These are phyloP conservation scores for Alternaria triticimaculans DNA, from an alignment of 2,329 filamentous ascomycete genomes.

Conservation along the genomic window DNA sequence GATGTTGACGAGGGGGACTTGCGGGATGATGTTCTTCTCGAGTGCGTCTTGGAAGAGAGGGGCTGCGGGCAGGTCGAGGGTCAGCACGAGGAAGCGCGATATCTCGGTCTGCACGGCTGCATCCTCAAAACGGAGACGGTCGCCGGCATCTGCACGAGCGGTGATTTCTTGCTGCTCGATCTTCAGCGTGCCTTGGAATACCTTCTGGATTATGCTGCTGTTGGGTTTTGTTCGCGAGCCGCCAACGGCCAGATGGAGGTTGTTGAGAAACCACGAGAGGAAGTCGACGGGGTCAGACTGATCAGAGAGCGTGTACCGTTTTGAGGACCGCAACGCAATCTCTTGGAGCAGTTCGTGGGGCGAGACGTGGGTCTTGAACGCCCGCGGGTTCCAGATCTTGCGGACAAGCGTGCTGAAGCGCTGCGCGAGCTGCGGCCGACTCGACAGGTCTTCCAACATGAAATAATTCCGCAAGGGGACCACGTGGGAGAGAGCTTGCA, in stretches of 20 bases:
- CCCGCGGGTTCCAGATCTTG: slow-evolving; percentile 97
- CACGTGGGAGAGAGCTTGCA: slow-evolving; percentile 91
- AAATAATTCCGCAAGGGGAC: slow-evolving; percentile 89
- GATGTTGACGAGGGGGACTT: slow-evolving; percentile 77
- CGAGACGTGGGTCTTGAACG: slow-evolving; percentile 96
- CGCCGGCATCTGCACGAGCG: slow-evolving; percentile 83
- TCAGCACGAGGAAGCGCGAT: slow-evolving; percentile 87
- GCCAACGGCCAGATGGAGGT: slow-evolving; percentile 88
- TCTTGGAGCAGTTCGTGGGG: slow-evolving; percentile 97
- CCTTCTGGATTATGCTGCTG: slow-evolving; percentile 85
- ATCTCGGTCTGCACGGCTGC: slow-evolving; percentile 80
- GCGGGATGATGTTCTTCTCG: slow-evolving; percentile 94
- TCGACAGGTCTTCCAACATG: slow-evolving; percentile 81
- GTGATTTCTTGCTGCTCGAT: slow-evolving; percentile 95
- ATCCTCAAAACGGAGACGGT: slow-evolving; percentile 91
- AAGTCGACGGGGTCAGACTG: slow-evolving; percentile 98
- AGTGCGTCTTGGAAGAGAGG: slow-evolving; percentile 96
- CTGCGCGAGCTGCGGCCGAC: slow-evolving; percentile 80
- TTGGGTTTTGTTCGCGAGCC: slow-evolving; percentile 86
- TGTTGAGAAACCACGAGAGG: slow-evolving; percentile 96
- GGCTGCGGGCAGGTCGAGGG: slow-evolving; percentile 87
- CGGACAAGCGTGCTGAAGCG: slow-evolving; percentile 88
- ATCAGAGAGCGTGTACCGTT: slow-evolving; percentile 86
- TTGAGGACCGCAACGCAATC: slow-evolving; percentile 86
- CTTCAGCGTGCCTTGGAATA: slow-evolving; percentile 91